Evolutionary conservation across 1,284 basidiomycete species (phyloP).

Genomic region (Ganoderma multipileum): DNA sequence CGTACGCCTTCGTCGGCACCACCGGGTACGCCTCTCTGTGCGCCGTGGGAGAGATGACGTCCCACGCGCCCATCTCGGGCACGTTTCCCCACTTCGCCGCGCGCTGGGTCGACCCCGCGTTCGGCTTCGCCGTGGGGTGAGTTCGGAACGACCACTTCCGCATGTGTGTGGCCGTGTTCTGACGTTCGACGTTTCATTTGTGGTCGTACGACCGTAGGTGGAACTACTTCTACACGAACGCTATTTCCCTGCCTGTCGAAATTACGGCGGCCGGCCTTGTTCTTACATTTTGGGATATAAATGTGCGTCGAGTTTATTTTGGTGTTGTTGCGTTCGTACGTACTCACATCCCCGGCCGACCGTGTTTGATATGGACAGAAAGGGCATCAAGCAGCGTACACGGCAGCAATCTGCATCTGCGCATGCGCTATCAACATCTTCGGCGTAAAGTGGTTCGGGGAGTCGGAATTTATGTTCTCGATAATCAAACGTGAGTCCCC

Average conservation of each 20-base stretch:
- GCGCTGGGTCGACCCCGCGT: constrained; percentile 78
- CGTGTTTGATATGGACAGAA: constrained; percentile 42
- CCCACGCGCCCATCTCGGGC: constrained; percentile 74
- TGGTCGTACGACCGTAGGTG: too few species aligned
- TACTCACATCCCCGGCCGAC: neutral
- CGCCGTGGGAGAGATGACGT: constrained; percentile 75
- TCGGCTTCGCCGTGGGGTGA: constrained; percentile 66
- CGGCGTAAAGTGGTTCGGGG: constrained; percentile 61
- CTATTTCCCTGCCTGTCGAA: too few species aligned
- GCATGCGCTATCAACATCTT: constrained; percentile 80
- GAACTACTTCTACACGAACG: too few species aligned
- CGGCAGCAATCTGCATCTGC: constrained; percentile 62
- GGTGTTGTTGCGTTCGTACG: too few species aligned
- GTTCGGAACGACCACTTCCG: constrained; percentile 33
- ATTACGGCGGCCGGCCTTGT: too few species aligned
- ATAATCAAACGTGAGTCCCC: constrained; percentile 61
- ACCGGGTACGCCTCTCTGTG: constrained; percentile 72
- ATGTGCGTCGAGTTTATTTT: too few species aligned
- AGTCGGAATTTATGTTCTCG: constrained; percentile 70
- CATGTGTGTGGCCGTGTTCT: too few species aligned
- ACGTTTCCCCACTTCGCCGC: constrained; percentile 76
- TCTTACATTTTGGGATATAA: too few species aligned
- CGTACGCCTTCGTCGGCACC: constrained; percentile 65
- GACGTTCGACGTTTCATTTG: too few species aligned
- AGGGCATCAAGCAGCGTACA: constrained; percentile 70